These are phyloP conservation scores for Sutorius australiensis DNA, from an alignment of 768 basidiomycete species.

Conservation along the genomic window DNA sequence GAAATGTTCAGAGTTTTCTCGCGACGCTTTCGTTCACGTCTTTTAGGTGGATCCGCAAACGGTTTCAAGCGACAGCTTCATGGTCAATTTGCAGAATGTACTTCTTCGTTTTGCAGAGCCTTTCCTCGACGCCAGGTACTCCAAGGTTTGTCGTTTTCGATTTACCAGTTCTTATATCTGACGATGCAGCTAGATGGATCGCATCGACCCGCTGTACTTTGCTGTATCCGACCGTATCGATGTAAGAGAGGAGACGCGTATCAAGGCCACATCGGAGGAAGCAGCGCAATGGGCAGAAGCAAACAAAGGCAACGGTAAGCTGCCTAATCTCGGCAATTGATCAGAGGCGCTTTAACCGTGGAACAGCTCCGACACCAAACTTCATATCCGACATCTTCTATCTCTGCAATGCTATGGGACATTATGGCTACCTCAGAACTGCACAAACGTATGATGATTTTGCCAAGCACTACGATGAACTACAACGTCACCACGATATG, in stretches of 20 bases:
- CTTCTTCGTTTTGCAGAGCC: conserved; percentile 86
- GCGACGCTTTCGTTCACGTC: neutral
- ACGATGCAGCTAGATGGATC: conserved; percentile 63
- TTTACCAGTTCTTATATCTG: neutral
- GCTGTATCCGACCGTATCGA: conserved; percentile 68
- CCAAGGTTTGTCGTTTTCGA: conserved; percentile 54
- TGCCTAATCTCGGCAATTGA: neutral
- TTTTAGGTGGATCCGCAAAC: conserved; percentile 75
- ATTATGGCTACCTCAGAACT: conserved; percentile 83
- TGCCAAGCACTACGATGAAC: conserved; percentile 69
- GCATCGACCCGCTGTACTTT: conserved; percentile 83
- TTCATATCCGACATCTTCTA: conserved; percentile 97
- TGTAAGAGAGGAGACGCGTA: conserved; percentile 85
- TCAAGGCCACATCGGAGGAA: conserved; percentile 89
- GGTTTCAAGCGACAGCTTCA: conserved; percentile 87
- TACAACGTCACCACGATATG: conserved; percentile 72
- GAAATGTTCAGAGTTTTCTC: neutral
- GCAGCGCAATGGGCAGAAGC: conserved; percentile 66
- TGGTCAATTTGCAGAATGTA: conserved; percentile 85
- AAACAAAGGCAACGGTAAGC: conserved; percentile 46
- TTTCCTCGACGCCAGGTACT: conserved; percentile 88
- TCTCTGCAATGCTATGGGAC: conserved; percentile 79
- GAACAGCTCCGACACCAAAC: conserved; percentile 64
- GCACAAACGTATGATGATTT: conserved; percentile 73
- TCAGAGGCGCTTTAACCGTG: neutral